Evolutionary conservation across 2,329 filamentous ascomycete genomes (phyloP).

Genomic region (Colletotrichum aenigma): DNA sequence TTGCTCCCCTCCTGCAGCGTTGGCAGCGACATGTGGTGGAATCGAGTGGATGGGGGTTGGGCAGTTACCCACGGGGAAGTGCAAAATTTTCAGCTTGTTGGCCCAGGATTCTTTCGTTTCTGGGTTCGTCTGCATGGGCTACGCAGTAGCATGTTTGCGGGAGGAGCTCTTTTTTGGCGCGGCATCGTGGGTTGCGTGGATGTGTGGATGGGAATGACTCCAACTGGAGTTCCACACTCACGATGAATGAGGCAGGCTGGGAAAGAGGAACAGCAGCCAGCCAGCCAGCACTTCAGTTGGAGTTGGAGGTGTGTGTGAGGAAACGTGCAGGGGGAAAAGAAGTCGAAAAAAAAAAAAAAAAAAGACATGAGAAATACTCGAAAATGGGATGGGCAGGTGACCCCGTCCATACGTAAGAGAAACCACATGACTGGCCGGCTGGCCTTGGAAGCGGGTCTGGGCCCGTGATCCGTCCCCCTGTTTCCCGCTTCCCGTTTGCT

Average conservation of each 20-base stretch:
- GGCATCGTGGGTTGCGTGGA: not conserved
- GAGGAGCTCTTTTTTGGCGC: not conserved
- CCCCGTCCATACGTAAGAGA: conserved; percentile 10
- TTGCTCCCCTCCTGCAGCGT: not conserved
- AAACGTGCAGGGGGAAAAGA: not conserved
- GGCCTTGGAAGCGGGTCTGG: conserved; percentile 13
- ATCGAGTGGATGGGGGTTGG: not conserved
- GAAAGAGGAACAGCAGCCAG: not conserved
- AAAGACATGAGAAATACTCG: not conserved
- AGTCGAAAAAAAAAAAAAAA: not conserved
- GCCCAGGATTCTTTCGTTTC: not conserved
- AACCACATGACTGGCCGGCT: not conserved
- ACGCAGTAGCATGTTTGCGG: not conserved
- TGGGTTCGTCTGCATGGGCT: not conserved
- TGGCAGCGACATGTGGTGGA: conserved; percentile 12
- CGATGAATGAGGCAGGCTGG: not conserved
- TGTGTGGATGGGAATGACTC: not conserved
- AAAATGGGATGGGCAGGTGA: conserved; percentile 5
- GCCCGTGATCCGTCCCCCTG: not conserved
- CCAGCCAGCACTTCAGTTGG: not conserved
- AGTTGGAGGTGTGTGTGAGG: not conserved
- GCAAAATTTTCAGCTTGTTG: not conserved
- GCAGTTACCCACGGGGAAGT: not conserved
- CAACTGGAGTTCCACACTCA: not conserved
- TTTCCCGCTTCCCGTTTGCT: conserved; percentile 10